Evolutionary conservation across 495 filamentous ascomycete genomes (phyloP), one percentile per base, ranked within the genome.

Genomic region (Aspergillus avenaceus): DNA sequence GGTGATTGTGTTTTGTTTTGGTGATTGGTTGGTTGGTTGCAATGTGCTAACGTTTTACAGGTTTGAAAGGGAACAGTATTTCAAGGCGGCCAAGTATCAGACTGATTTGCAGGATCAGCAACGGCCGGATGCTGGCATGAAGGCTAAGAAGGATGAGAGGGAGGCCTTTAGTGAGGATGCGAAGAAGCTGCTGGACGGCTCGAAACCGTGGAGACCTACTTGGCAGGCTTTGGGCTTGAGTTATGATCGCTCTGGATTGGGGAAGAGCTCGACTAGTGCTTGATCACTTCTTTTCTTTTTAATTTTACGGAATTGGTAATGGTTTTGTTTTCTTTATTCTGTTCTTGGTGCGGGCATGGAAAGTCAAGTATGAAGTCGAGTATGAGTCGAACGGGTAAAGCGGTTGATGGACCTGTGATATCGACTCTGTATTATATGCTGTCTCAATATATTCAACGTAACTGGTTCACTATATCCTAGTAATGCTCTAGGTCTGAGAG

Each of bases 131-230:
- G 50, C 61, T 8, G 45, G 43, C n/a, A 59, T 64, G 47, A 48
- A 74, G 53, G 54, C 69, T 0, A 55, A 71, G 23, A 48, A 59
- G 7, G 31, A 59, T 2, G 28, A 61, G 46, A 61, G 62, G 4
- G 56, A 66, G 44, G 59, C 61, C 2, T 70, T 51, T 46, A 52
- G 72, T 63, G 67, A 78, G 55, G 79, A 84, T 61, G 86, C 83
- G 8, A 64, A 82, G 75, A 70, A 76, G 55, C 50, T 88, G 53
- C 64, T 86, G 36, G 53, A 67, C 37, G 61, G 69, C 9, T 59
- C 60, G 52, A 58, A 63, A 47, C 23, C 58, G 1, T 77, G 73
- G 73, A 57, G 64, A 53, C 71, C 73, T 26, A 74, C 73, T 13
- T 77, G 72, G 72, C 66, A 74, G 64, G 69, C 61, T n/a, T 18